phyloP scores from a whole-genome alignment of 2,329 filamentous ascomycete species.

The Claviceps arundinis region DNA sequence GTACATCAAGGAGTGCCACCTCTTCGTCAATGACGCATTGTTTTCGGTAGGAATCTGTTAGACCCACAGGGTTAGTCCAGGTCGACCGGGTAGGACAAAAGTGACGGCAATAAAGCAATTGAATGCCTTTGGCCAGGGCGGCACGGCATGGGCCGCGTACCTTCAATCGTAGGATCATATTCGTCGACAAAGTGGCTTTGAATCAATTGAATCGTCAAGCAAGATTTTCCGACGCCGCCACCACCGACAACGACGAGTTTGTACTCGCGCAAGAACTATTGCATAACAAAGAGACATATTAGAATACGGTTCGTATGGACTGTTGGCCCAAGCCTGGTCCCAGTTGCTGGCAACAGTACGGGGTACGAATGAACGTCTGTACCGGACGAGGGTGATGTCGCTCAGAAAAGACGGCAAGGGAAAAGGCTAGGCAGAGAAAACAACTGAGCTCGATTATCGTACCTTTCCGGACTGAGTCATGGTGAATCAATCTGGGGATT shows the following conservation, averaged over 20 bases:
- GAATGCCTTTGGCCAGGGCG: background rate
- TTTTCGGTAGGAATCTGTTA: conserved; percentile 96
- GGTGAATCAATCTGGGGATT: conserved; percentile 8
- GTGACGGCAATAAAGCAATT: background rate
- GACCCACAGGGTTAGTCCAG: conserved; percentile 8
- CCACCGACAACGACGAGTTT: conserved; percentile 95
- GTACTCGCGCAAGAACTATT: conserved; percentile 76
- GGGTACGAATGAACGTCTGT: background rate
- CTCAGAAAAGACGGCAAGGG: background rate
- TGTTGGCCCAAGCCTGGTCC: background rate
- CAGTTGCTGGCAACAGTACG: background rate
- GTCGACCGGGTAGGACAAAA: background rate
- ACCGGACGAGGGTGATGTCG: background rate
- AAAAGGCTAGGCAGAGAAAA: background rate
- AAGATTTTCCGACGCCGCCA: conserved; percentile 97
- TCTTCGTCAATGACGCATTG: conserved; percentile 98
- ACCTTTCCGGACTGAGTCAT: conserved; percentile 26
- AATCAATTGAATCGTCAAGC: conserved; percentile 92
- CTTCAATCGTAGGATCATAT: conserved; percentile 99
- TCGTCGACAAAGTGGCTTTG: conserved; percentile 98
- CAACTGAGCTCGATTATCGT: conserved; percentile 4
- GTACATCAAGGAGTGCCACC: conserved; percentile 90
- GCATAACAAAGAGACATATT: background rate
- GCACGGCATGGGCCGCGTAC: conserved; percentile 28
- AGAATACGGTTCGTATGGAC: background rate